Evolutionary conservation across 495 filamentous ascomycete genomes (phyloP), one percentile per base, ranked within the genome.

Genomic region (Thozetella sp.): DNA sequence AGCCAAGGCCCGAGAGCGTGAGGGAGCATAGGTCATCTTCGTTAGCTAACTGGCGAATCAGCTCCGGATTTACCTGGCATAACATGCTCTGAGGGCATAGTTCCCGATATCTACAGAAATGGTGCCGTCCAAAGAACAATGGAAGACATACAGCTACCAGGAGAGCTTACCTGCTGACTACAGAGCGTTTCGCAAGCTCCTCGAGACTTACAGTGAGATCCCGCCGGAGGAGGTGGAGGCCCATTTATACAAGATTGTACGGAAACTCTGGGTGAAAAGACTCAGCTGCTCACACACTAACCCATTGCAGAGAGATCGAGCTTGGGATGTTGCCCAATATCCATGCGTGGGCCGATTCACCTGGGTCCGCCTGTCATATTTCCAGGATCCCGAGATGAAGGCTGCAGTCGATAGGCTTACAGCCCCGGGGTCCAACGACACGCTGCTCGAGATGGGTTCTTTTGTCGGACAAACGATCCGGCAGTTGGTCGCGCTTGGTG

Each of bases 281-380:
- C 26, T 26, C 20, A 34, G 19, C 23, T 25, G 19, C 3, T 20
- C 40, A n/a, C 4, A 34, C 34, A 53, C 25, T 45, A 40, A 23
- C 37, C 51, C 45, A n/a, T 19, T n/a, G 17, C 54, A 83, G 80
- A 75, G 80, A 19, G 76, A 82, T 45, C 67, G 75, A 22, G 73
- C 80, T 23, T 84, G 80, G 72, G 63, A 61, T 1, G 62, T 79
- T 11, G 76, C 68, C 55, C 77, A 76, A 1, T 83, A 83, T 58
- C 78, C 82, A 20, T 86, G 80, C 67, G 76, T 86, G 59, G 83
- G 84, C 3, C 72, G 73, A 24, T 83, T 80, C 66, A 70, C 74
- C 3, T 87, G 86, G 63, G 68, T 84, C 1, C 76, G 78, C 13
- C 65, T 85, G 40, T 72, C 66, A 12, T 69, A 80, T 51, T 54